Conservation (phyloP, 192 early-diverging fungal species). For the Coemansia sp. region DNA sequence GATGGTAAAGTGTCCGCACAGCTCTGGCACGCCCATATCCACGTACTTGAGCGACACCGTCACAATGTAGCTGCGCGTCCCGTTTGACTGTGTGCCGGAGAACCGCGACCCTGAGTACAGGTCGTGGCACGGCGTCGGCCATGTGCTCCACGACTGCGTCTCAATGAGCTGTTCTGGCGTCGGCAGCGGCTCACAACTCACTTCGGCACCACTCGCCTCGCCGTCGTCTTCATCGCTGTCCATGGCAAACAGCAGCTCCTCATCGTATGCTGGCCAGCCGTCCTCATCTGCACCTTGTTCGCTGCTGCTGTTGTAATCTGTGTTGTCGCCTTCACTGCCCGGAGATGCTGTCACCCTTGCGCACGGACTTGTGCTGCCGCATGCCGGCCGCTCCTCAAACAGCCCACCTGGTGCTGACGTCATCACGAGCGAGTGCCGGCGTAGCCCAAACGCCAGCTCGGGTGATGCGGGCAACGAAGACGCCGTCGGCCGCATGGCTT, state of each 20-base stretch:
- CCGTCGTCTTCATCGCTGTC: not conserved
- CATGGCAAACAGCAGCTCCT: constrained; percentile 7
- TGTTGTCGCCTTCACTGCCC: not conserved
- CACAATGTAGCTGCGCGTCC: constrained; percentile 45
- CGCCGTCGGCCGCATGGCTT: constrained; percentile 7
- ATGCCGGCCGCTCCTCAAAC: not conserved
- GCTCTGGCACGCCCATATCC: constrained; percentile 63
- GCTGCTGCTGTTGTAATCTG: not conserved
- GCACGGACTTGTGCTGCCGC: not conserved
- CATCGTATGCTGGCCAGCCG: constrained; percentile 4
- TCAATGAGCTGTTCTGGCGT: constrained; percentile 51
- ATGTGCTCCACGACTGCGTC: constrained; percentile 53
- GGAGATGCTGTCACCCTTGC: not conserved
- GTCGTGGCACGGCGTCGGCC: constrained; percentile 54
- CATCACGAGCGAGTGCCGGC: not conserved
- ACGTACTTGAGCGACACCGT: constrained; percentile 55
- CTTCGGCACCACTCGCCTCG: constrained; percentile 21
- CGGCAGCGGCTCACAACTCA: constrained; percentile 37
- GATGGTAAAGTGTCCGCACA: constrained; percentile 74
- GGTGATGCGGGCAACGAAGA: constrained; percentile 27
- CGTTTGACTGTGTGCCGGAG: constrained; percentile 49
- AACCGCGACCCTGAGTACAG: constrained; percentile 54
- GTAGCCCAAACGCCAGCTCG: constrained; percentile 16
- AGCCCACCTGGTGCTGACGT: constrained; percentile 5
- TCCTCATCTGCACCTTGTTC: not conserved